These are phyloP conservation scores for Chaetothyriales sp. DNA, from an alignment of 2,329 filamentous ascomycete species.

Conservation along the genomic window DNA sequence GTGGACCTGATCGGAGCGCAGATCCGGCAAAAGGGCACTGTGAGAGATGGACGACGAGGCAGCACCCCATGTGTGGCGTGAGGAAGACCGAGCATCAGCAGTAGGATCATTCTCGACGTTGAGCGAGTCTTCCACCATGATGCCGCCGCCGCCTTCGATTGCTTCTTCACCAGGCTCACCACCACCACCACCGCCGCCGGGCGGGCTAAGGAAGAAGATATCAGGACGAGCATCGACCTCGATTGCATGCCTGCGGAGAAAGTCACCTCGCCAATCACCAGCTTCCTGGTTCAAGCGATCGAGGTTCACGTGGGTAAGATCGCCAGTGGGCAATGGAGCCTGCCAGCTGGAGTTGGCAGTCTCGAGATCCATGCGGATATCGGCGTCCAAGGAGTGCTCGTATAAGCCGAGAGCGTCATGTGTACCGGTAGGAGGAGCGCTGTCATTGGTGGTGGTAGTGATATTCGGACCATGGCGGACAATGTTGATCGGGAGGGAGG, in stretches of 20 bases:
- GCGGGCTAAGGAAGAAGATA: neutral
- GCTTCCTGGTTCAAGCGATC: neutral
- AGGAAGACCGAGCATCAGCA: neutral
- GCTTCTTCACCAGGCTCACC: too few relatives aligned
- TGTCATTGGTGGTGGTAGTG: too few relatives aligned
- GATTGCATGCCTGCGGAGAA: neutral
- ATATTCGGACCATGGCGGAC: neutral
- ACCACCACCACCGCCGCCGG: too few relatives aligned
- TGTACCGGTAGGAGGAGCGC: too few relatives aligned
- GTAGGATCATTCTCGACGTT: neutral
- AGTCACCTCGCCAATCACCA: neutral
- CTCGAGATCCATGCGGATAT: neutral
- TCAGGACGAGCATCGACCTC: neutral
- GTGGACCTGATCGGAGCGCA: neutral
- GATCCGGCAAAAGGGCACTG: neutral
- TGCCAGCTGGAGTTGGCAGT: neutral
- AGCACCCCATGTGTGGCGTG: neutral
- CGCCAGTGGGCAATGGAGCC: too few relatives aligned
- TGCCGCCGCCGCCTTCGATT: neutral
- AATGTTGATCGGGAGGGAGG: neutral
- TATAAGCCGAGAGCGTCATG: neutral
- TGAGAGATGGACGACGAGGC: neutral
- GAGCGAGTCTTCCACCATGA: neutral
- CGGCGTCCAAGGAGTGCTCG: neutral
- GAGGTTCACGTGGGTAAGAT: neutral